Evolutionary conservation across 2,329 filamentous ascomycete species (phyloP).

Genomic region (Aspergillus sp.): DNA sequence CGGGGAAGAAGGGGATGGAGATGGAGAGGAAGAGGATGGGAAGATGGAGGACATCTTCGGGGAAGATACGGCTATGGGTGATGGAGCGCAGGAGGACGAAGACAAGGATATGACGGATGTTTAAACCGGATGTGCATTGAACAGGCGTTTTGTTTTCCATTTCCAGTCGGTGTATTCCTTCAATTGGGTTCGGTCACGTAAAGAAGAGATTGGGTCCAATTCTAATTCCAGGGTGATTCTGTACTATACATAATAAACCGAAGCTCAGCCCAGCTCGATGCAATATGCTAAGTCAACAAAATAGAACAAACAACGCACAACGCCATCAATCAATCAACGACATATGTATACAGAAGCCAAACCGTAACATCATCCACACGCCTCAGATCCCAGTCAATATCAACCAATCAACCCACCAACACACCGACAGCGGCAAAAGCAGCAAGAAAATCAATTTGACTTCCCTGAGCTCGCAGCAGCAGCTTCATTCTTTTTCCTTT

Average conservation of each 20-base stretch:
- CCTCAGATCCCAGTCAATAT: not conserved
- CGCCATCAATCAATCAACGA: not conserved
- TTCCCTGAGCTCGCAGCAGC: not conserved
- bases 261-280: conserved; percentile 1
- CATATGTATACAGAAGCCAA: not conserved
- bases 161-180: not conserved
- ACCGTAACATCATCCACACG: not conserved
- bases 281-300: not conserved
- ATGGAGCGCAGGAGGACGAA: conserved; percentile 33
- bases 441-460: not conserved
- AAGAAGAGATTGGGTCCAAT: conserved; percentile 12
- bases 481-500: conserved; percentile 23
- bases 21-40: conserved; percentile 45
- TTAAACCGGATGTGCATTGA: conserved; percentile 19
- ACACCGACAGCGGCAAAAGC: too few relatives aligned
- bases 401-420: not conserved
- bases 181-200: not conserved
- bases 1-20: conserved; percentile 32
- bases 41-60: conserved; percentile 52
- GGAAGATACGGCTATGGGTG: conserved; percentile 41
- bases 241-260: conserved; percentile 3
- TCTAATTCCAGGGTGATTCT: not conserved
- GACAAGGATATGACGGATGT: conserved; percentile 47
- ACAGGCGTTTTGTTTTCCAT: not conserved
- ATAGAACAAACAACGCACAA: not conserved